Conservation (phyloP, 1,284 basidiomycete genomes). For the Pterulicium gracile region DNA sequence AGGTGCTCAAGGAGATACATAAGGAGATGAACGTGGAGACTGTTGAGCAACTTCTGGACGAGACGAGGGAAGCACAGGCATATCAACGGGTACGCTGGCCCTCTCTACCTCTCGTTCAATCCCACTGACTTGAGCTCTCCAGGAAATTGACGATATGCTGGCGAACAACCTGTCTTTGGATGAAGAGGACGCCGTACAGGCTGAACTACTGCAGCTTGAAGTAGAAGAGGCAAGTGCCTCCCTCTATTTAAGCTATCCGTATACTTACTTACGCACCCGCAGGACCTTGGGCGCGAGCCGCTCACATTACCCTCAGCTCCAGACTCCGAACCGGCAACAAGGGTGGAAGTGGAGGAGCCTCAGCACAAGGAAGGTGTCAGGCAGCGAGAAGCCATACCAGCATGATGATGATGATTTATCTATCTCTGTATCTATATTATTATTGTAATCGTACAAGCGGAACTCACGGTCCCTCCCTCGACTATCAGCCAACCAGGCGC, state of each 20-base stretch:
- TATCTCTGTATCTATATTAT: too few species aligned
- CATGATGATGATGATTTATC: too few species aligned
- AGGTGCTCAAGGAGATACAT: constrained; percentile 89
- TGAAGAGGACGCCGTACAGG: constrained; percentile 90
- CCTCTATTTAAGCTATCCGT: not conserved
- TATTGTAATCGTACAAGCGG: too few species aligned
- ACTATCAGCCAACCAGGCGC: not conserved
- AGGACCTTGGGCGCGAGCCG: constrained; percentile 12
- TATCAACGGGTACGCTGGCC: constrained; percentile 77
- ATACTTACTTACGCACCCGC: not conserved
- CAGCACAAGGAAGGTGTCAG: too few species aligned
- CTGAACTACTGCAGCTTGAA: constrained; percentile 67
- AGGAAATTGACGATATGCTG: constrained; percentile 91
- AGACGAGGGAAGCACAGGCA: constrained; percentile 85
- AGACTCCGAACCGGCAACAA: not conserved
- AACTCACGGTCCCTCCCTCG: too few species aligned
- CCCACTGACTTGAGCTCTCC: constrained; percentile 8
- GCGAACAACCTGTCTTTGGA: constrained; percentile 74
- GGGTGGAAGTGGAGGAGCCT: too few species aligned
- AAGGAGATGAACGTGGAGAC: constrained; percentile 86
- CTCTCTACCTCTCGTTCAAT: not conserved
- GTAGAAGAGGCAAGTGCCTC: constrained; percentile 37
- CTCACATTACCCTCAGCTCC: constrained; percentile 15
- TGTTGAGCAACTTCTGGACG: constrained; percentile 89
- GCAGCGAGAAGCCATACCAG: too few species aligned